Base-by-base conservation (phyloP, 441 rosid genomes). In the Euphorbia schlechtendalii region DNA sequence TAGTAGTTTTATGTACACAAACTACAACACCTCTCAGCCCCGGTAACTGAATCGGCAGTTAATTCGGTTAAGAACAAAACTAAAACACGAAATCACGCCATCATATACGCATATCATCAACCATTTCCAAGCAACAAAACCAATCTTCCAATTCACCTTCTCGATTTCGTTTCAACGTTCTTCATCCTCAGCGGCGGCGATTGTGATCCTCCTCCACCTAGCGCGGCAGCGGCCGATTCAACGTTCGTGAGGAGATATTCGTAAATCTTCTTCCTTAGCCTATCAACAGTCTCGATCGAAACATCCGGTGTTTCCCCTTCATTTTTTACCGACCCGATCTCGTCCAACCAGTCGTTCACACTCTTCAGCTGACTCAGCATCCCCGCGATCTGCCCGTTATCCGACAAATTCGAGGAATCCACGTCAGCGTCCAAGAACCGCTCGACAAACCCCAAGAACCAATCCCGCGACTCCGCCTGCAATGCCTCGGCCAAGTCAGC, bases 161-260 rank as follows among this genome's bases (percentile, higher is more conserved):
- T 87, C 38, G 80, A 59, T 77, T 82, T 88, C 13, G 76, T 54
- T 67, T 85, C 93, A 0, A 68, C 54, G 28, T 77, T 63, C 52
- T 65, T 82, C 10, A 61, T 63, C 20, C 67, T 56, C 21, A 84
- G 90, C 30, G 85, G 88, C 30, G 85, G 74, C 7, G 87, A 71
- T 61, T 81, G 90, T 7, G 92, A 79, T 69, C 87, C 83, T n/a
- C 34, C 34, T 3, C 82, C 80, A 8, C 96, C 93, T 34, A 92
- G 83, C 21, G 96, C 99, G 4, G 96, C 96, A 18, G 99, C 99
- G 18, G 97, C 98, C 0, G 97, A 91, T 74, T 89, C 99, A 1
- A 94, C 96, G 30, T 94, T 96, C n/a, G 96, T 87, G 0, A 94
- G 89, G 59, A 94, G 96, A 77, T 94, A 94, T 67, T 85, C 96